Evolutionary conservation across 805 yeast species (phyloP), one percentile per base, ranked within the genome.

Genomic region (Spathaspora sp.): DNA sequence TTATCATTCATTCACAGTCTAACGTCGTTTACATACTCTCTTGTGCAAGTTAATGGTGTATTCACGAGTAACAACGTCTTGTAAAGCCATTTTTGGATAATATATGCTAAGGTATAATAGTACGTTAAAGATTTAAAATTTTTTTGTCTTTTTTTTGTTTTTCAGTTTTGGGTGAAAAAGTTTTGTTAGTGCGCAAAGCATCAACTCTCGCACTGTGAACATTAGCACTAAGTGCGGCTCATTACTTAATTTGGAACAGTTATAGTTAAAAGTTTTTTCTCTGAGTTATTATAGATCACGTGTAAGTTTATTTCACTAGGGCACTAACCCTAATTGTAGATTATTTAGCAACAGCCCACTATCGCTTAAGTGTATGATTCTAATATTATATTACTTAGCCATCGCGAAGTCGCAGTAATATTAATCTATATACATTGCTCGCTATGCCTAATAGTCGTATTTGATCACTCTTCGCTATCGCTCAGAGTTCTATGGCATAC

Each of bases 41-140:
- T 91, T 93, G 96, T 91, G 97, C 80, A 93, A 83, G 90, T 94
- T 93, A 81, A 94, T 92, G 86, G 99, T 94, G 90, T 94, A 94
- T 83, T 94, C 99, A 81, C 99, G 96, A 79, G 99, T 89, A 80
- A 94, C 97, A 80, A 91, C 97, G 92, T 94, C 98, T 83, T 89
- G 88, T 77, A 91, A 83, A 80, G 93, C 96, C 80, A 86, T 83
- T 78, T 80, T 79, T 44, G 44, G 26, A 23, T 23, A 23, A 50
- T 52, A 42, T 17, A 28, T 45, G 42, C 32, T 29, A n/a, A 11
- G 40, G 11, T 35, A 35, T 35, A 35, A 35, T 35, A 35, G 4
- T 11, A 35, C 18, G 18, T 35, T 12, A 14, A 14, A 7, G 16
- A 31, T 31, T 18, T 45, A 45, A 19, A 23, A 20, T 31, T 18